phyloP scores from a whole-genome alignment of 352 stramenopile genomes.

The Pythium pyrilobum region DNA sequence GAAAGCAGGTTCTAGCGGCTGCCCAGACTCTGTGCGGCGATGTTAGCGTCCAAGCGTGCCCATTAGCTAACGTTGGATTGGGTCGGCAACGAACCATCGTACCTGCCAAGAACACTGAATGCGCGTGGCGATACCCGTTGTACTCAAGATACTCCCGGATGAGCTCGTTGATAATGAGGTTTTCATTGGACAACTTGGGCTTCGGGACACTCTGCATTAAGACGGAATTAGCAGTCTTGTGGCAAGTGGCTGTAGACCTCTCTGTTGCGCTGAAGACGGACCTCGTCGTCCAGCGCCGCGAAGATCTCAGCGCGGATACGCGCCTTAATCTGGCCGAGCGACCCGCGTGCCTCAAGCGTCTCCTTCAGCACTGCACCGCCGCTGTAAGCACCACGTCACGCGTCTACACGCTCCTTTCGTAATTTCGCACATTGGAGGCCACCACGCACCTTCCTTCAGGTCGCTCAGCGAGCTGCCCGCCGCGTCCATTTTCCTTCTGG shows the following conservation, averaged over 20 bases:
- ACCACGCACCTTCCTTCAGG: conserved; percentile 18
- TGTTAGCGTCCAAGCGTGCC: background rate
- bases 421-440: too few species aligned
- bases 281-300: conserved; percentile 73
- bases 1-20: conserved; percentile 76
- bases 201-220: conserved; percentile 42
- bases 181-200: conserved; percentile 88
- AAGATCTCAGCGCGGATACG: conserved; percentile 85
- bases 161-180: conserved; percentile 93
- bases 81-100: background rate
- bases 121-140: conserved; percentile 88
- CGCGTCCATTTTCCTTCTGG: conserved; percentile 4
- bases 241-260: background rate
- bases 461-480: conserved; percentile 16
- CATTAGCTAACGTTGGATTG: background rate
- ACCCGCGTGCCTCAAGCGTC: conserved; percentile 67
- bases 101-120: conserved; percentile 85
- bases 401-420: too few species aligned
- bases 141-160: conserved; percentile 93
- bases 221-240: background rate
- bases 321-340: conserved; percentile 78
- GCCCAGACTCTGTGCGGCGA: conserved; percentile 54
- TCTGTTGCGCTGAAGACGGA: conserved; percentile 4
- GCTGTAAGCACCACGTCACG: background rate
- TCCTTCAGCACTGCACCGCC: conserved; percentile 74